Conservation (phyloP, 306 rosid species). For the Trichosanthes truncata region DNA sequence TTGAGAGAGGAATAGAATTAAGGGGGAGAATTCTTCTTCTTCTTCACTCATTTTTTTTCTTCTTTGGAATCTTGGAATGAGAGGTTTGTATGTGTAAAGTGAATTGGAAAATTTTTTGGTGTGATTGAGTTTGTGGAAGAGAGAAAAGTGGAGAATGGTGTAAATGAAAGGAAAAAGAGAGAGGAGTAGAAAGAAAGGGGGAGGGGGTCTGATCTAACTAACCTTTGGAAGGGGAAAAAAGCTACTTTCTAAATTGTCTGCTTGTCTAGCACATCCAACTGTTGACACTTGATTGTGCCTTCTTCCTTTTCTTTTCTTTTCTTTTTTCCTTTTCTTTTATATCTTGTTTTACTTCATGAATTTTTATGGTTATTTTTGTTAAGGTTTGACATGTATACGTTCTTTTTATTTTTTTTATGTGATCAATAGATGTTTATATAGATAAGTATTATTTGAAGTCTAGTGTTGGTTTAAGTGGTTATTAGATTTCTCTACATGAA, state of each 20-base stretch:
- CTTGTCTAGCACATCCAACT: background rate
- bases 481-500: too few species aligned
- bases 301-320: background rate
- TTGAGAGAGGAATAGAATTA: slow-evolving; percentile 31
- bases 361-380: too few species aligned
- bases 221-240: slow-evolving; percentile 18
- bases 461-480: too few species aligned
- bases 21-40: slow-evolving; percentile 42
- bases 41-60: slow-evolving; percentile 18
- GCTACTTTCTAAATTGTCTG: slow-evolving; percentile 3
- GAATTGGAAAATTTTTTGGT: background rate
- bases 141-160: slow-evolving; percentile 47
- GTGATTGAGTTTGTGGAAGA: background rate
- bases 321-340: too few species aligned
- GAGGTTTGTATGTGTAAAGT: slow-evolving; percentile 3
- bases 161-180: slow-evolving; percentile 50
- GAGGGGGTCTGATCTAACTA: slow-evolving; percentile 4
- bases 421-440: too few species aligned
- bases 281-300: background rate
- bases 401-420: too few species aligned
- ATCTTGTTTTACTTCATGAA: background rate
- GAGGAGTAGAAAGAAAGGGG: slow-evolving; percentile 24
- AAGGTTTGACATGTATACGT: too few species aligned
- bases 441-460: too few species aligned
- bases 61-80: slow-evolving; percentile 6